These are phyloP conservation scores for Vararia minispora DNA, from an alignment of 768 basidiomycete genomes.

Conservation along the genomic window DNA sequence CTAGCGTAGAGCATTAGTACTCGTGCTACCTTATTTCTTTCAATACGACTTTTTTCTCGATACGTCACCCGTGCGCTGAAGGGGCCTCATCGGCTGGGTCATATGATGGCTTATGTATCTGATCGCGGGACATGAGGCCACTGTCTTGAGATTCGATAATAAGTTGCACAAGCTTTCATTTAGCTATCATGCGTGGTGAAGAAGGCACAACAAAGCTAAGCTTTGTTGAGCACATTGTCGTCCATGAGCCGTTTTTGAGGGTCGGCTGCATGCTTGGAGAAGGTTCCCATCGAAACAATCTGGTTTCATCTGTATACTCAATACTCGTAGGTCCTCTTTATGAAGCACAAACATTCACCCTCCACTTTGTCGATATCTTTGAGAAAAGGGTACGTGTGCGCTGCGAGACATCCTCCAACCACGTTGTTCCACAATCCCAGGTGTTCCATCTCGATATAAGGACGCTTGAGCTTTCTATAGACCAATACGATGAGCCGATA, in stretches of 20 bases:
- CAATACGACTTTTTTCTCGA: no score
- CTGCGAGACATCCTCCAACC: not conserved
- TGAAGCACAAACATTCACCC: constrained; percentile 35
- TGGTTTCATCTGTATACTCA: not conserved
- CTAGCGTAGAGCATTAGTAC: no score
- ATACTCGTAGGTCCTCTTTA: constrained; percentile 44
- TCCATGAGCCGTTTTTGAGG: not conserved
- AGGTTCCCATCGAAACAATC: constrained; percentile 27
- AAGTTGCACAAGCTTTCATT: no score
- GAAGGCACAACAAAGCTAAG: no score
- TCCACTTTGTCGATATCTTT: constrained; percentile 63
- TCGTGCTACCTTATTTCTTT: no score
- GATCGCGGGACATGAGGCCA: no score
- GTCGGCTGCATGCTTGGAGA: constrained; percentile 44
- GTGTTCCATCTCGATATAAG: constrained; percentile 40
- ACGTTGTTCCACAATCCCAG: constrained; percentile 20
- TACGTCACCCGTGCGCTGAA: no score
- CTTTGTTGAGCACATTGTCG: not conserved
- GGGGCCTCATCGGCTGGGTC: no score
- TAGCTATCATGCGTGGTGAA: no score
- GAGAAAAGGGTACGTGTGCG: constrained; percentile 33
- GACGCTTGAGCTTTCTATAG: constrained; percentile 28
- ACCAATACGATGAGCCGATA: constrained; percentile 43
- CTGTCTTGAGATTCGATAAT: no score
- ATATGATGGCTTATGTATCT: no score